Evolutionary conservation across 2,329 filamentous ascomycete genomes (phyloP), one percentile per base, ranked within the genome.

Genomic region (Xenoacremonium recifei): DNA sequence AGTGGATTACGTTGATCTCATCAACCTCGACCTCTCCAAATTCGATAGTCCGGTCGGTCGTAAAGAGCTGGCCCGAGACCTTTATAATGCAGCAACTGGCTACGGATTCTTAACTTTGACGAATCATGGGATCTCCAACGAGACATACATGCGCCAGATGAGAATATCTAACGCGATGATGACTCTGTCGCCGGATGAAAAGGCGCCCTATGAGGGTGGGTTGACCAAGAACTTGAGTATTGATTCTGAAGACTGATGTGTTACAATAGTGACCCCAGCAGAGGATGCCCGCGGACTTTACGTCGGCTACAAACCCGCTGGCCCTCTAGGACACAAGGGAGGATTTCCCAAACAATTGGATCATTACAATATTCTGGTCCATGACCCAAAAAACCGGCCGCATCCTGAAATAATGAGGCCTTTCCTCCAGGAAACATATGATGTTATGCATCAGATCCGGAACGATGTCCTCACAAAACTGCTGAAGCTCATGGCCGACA

Each of bases 401-500:
- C 54, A 58, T 21, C 56, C 44, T 15, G 44, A 47, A 13, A 34
- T 47, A 3, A 32, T 60, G 30, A 42, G 47, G 13, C 57, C 57
- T 3, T 50, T 53, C 36, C 40, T 55, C 19, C 42, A 51, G 6
- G 55, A 61, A 33, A 54, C 52, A 5, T 44, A 58, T 16, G 45
- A 59, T 16, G 54, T 60, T 3, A 60, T 61, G 49, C 48, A 49
- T 34, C 54, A 51, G 21, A 56, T 61, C 19, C 54, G 59, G 16
- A 50, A 44, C 36, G 53, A 59, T 33, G 57, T 61, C 27, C 47
- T 58, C 13, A 42, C 43, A 7, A 68, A 67, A 48, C 53, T 69
- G 5, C 61, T 69, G 31, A 64, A 49, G n/a, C 58, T 69, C 10
- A 62, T 68, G 34, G 62, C 63, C 15, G 61, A 67, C 44, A 64